Base-by-base conservation (phyloP, 2,329 filamentous ascomycete species). In the Colletotrichum limetticola region DNA sequence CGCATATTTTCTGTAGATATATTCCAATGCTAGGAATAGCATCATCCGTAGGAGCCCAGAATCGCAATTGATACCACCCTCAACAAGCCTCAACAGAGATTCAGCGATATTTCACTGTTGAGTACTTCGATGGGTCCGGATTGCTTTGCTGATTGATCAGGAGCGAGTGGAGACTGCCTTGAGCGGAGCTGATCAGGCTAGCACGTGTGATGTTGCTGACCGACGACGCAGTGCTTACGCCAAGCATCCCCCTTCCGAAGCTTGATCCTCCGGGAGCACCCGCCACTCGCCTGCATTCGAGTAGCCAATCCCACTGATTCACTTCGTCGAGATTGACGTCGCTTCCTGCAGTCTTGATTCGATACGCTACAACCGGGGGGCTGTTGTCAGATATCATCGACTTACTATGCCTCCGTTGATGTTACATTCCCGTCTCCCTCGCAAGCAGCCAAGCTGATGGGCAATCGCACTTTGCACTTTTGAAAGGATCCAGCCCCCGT, bases 61-160 rank as follows among this genome's bases (percentile, higher is more conserved):
- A 32, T 32, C 8, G 8, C 30, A 32, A 32, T 11, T 11, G 0
- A 32, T 32, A 32, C 30, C 30, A 11, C 30, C 30, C 8, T 26
- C 8, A 9, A 32, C 30, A 32, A 32, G 30, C 30, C 30, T 32
- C 30, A 9, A 32, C 2, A 32, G 30, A 32, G 2, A 11, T 32
- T 11, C 1, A 32, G 8, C 9, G 1, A 32, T 9, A 3, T 32
- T 4, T 11, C 11, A 32, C 8, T 9, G 3, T 1, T 11, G 0
- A 32, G 30, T 32, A 32, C 30, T 11, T 3, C 30, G 30, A 32
- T 32, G 8, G 30, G 9, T 8, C 11, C 0, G 8, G 1, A 32
- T 2, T 32, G 30, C 8, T 9, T 4, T 2, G 32, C 32, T 35
- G 4, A 11, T 12, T 12, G 11, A 35, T 35, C 1, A 35, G 4